Percentiles rank a stretch among this genome's conserved stretches.
Conservation (phyloP, 106 monocot genomes). For the Allium cepa region DNA sequence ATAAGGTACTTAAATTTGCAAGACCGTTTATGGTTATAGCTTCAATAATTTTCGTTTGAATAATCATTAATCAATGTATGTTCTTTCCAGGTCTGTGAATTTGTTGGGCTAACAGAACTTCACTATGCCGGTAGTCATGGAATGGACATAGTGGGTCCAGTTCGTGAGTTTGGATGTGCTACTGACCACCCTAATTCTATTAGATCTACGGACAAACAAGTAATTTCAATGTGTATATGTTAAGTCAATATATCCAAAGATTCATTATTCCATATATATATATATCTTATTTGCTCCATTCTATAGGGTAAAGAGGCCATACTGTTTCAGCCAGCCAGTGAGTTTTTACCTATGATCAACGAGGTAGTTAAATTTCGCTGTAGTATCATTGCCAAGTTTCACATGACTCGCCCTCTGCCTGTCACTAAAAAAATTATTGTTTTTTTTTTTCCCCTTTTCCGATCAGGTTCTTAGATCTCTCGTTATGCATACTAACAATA, state of each 20-base stretch:
- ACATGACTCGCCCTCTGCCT: neutral
- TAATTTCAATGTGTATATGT: conserved; percentile 3
- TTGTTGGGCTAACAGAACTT: conserved; percentile 63
- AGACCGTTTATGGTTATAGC: too few relatives aligned
- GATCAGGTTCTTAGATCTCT: conserved; percentile 59
- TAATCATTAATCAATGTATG: too few relatives aligned
- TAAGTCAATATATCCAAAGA: too few relatives aligned
- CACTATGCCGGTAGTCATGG: conserved; percentile 97
- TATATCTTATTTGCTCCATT: neutral
- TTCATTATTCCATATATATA: too few relatives aligned
- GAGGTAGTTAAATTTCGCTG: conserved; percentile 23
- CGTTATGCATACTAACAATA: conserved; percentile 43
- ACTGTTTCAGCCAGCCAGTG: conserved; percentile 78
- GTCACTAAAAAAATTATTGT: neutral
- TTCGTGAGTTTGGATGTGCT: conserved; percentile 21
- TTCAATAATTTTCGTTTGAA: too few relatives aligned
- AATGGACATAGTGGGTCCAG: conserved; percentile 91
- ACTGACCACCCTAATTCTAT: conserved; percentile 45
- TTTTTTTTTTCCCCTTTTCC: neutral
- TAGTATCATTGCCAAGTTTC: neutral
- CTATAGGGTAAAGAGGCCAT: conserved; percentile 56
- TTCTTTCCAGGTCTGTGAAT: conserved; percentile 63
- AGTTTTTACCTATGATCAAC: conserved; percentile 66
- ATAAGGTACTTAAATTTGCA: conserved; percentile 37
- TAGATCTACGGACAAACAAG: conserved; percentile 58